Evolutionary conservation across 2,329 filamentous ascomycete genomes (phyloP).

Genomic region (Fusarium dimerum): DNA sequence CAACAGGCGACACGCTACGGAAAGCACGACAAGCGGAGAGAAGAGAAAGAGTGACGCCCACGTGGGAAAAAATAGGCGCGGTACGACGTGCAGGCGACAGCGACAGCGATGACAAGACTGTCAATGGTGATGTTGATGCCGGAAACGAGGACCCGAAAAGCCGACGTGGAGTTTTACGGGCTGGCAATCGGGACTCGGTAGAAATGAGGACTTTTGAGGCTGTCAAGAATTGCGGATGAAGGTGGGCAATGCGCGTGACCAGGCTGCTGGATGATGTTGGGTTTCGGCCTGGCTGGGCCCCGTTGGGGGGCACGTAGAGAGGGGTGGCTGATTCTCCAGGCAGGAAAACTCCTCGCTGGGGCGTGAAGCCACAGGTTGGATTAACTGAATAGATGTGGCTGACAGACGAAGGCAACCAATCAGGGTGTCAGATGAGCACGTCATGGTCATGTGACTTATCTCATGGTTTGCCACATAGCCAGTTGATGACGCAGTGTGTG

Average conservation of each 20-base stretch:
- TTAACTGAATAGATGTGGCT: constrained; percentile 17
- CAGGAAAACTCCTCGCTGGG: constrained; percentile 12
- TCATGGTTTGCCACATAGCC: constrained; percentile 17
- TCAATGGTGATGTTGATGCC: constrained; percentile 3
- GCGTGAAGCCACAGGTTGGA: constrained; percentile 18
- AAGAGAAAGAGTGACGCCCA: constrained; percentile 21
- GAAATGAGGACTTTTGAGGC: constrained; percentile 33
- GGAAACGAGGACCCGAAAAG: constrained; percentile 14
- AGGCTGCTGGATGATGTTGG: constrained; percentile 35
- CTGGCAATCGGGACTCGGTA: constrained; percentile 23
- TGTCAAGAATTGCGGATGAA: constrained; percentile 35
- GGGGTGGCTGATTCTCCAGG: constrained; percentile 13
- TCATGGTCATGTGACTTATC: constrained; percentile 11
- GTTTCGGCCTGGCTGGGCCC: constrained; percentile 26
- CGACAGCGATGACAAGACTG: constrained; percentile 16
- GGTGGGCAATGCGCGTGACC: constrained; percentile 42
- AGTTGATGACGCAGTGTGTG: constrained; percentile 15
- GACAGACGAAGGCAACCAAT: constrained; percentile 12
- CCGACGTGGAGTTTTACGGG: constrained; percentile 18
- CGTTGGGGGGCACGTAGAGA: constrained; percentile 18
- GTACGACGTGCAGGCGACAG: constrained; percentile 19
- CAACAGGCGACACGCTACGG: constrained; percentile 29
- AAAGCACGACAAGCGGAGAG: constrained; percentile 14
- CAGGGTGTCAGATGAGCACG: background rate
- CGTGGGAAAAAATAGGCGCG: constrained; percentile 13